Evolutionary conservation across 2,329 filamentous ascomycete genomes (phyloP), one percentile per base, ranked within the genome.

Genomic region (Metarhizium robertsii): DNA sequence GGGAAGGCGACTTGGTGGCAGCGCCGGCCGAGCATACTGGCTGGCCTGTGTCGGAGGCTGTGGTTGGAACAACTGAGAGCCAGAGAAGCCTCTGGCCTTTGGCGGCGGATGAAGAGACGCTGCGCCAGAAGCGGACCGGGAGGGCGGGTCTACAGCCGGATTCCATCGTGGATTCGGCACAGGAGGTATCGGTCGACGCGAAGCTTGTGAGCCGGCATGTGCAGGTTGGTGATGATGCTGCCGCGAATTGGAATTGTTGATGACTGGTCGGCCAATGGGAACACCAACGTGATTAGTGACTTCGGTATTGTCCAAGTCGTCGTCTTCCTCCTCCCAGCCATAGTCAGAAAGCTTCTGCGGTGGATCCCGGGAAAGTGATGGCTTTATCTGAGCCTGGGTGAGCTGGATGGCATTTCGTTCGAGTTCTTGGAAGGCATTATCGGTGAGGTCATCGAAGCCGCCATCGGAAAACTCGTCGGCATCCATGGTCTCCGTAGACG

Each of bases 381-480:
- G 63, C 20, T 59, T 64, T 40, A 32, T 42, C 16, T 61, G 62
- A 38, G 72, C 74, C 61, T 84, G 81, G 4, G 83, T 86, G 61
- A 77, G 77, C 61, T 79, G 79, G 60, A 86, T 81, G 43, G 84
- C 84, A 64, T 79, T 78, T 62, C 79, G 78, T 65, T 87, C 84
- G 59, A 87, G 79, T 65, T 85, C 81, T 61, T 81, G 75, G 3
- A 87, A 71, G 50, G 74, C 74, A 59, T 78, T 76, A 59, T 78
- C 74, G 60, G 83, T 79, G 46, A 87, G 71, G 45, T 79, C 75
- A 66, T 87, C 82, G 61, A 87, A 75, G 58, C 77, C 82, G 65
- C 85, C 83, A 65, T 86, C 84, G 57, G 77, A 81, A 65, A 83
- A 86, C 58, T 81, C 79, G 71, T 84, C 81, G 71, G 71, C 56